Percentiles rank a stretch among this genome's conserved stretches.
These are phyloP conservation scores for Entomortierella chlamydospora DNA, from an alignment of 192 early-diverging fungal genomes.

Conservation along the genomic window DNA sequence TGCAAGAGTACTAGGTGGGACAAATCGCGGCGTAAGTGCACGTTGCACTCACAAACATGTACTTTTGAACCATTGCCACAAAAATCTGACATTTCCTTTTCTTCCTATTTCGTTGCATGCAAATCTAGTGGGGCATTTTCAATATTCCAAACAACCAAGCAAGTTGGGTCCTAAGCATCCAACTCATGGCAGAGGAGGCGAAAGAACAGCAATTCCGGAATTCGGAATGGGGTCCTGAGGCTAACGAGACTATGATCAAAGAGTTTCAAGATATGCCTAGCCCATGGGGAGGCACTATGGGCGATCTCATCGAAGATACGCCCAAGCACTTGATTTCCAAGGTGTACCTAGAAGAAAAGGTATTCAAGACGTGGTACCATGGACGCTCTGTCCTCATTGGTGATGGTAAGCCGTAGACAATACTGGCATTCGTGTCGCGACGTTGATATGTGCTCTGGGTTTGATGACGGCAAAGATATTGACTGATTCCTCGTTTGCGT, in stretches of 20 bases:
- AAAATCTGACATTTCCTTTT: too few relatives aligned
- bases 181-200: not conserved
- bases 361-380: too few relatives aligned
- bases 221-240: constrained; percentile 16
- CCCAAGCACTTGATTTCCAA: too few relatives aligned
- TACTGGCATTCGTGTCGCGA: too few relatives aligned
- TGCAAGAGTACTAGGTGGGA: not conserved
- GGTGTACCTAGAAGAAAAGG: too few relatives aligned
- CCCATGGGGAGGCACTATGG: not conserved
- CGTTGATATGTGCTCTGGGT: too few relatives aligned
- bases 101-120: too few relatives aligned
- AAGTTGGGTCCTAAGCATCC: constrained; percentile 7
- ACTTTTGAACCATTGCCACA: not conserved
- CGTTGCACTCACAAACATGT: too few relatives aligned
- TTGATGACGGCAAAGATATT: too few relatives aligned
- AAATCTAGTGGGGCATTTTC: constrained; percentile 7
- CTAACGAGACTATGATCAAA: constrained; percentile 2
- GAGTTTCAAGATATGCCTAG: not conserved
- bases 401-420: too few relatives aligned
- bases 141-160: constrained; percentile 11
- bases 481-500: too few relatives aligned
- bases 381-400: too few relatives aligned
- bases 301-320: not conserved
- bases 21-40: not conserved
- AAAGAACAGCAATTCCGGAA: not conserved